These are phyloP conservation scores for Eimeria tenella DNA, from an alignment of 169 alveolate genomes.

Conservation along the genomic window DNA sequence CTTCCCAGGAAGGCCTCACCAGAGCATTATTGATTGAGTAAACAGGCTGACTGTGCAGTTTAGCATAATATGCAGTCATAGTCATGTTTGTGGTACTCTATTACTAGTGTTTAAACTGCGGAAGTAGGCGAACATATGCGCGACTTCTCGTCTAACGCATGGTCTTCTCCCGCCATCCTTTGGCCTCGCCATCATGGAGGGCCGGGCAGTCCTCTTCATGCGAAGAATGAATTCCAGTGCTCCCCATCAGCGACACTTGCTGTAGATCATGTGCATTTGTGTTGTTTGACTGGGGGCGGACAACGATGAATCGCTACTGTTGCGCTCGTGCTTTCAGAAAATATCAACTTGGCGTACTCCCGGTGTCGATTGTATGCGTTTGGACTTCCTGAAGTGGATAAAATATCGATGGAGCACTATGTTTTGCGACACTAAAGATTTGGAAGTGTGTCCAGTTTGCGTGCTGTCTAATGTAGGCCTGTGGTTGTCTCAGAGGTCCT, in stretches of 20 bases:
- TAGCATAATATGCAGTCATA: too few species aligned
- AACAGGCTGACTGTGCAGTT: too few species aligned
- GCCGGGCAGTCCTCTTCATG: conserved; percentile 70
- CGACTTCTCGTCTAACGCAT: background rate
- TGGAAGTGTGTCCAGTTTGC: background rate
- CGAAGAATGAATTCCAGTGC: conserved; percentile 9
- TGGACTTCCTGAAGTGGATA: background rate
- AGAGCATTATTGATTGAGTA: too few species aligned
- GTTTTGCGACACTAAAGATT: background rate
- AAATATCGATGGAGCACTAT: too few species aligned
- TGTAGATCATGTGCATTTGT: background rate
- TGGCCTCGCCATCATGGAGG: conserved; percentile 36
- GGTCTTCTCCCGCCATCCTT: conserved; percentile 73
- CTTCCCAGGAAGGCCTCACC: too few species aligned
- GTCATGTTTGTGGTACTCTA: too few species aligned
- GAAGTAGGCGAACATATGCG: too few species aligned
- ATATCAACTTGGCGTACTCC: background rate
- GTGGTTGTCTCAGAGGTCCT: background rate
- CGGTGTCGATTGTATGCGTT: background rate
- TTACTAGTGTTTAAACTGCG: too few species aligned
- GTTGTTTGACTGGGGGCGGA: conserved; percentile 66
- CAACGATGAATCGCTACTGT: background rate
- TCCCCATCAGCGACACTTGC: conserved; percentile 61
- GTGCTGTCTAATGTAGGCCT: background rate
- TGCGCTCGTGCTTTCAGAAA: background rate